A percentile compares a stretch with the other conserved stretches of the same genome.
These are phyloP conservation scores for Cytidiella melzeri DNA, from an alignment of 768 basidiomycete genomes.

Conservation along the genomic window DNA sequence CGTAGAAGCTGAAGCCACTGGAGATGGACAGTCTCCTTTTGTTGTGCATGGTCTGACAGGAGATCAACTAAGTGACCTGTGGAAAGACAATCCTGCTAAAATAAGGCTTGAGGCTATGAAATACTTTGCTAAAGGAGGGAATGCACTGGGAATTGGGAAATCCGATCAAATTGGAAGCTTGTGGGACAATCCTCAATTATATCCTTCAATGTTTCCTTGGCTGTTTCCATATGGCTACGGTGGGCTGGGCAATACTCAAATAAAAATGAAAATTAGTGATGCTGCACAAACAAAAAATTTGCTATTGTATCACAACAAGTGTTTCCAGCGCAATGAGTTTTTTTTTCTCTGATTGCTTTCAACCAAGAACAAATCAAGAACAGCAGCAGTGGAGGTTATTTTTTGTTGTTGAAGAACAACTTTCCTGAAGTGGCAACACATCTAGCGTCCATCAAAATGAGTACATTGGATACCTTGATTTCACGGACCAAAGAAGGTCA, in stretches of 20 bases:
- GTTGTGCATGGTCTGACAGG: no score
- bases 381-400: constrained; percentile 22
- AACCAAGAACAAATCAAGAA: constrained; percentile 33
- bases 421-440: constrained; percentile 14
- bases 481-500: constrained; percentile 23
- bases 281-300: background rate
- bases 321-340: constrained; percentile 32
- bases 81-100: background rate
- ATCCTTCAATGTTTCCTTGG: constrained; percentile 16
- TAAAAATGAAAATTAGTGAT: background rate
- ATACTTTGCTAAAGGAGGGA: constrained; percentile 5
- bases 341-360: constrained; percentile 34
- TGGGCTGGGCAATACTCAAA: constrained; percentile 20
- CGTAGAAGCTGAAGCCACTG: no score
- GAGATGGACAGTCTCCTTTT: no score
- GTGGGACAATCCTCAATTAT: background rate
- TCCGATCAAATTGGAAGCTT: background rate
- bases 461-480: constrained; percentile 25
- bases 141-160: constrained; percentile 1
- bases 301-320: constrained; percentile 25
- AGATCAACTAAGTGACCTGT: no score
- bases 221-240: constrained; percentile 15
- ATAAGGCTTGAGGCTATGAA: constrained; percentile 17
- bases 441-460: constrained; percentile 13
- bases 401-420: constrained; percentile 15